These are phyloP conservation scores for Emmonsiellopsis sp. DNA, from an alignment of 2,329 filamentous ascomycete species.

Conservation along the genomic window DNA sequence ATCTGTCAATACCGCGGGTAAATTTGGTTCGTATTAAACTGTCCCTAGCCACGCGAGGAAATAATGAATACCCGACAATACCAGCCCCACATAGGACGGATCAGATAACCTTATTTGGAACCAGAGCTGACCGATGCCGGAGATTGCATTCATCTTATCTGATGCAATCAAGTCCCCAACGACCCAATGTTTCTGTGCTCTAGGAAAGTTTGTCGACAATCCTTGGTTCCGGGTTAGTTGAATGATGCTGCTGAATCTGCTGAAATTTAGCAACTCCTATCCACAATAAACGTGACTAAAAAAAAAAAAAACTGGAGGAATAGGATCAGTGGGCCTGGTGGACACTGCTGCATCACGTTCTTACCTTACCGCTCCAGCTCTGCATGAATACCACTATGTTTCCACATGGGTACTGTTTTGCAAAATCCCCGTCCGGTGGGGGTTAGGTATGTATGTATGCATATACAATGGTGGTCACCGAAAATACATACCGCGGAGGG, in stretches of 20 bases:
- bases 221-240: no score
- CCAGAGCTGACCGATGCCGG: not conserved
- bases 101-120: slow-evolving; percentile 2
- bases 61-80: not conserved
- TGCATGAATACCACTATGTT: no score
- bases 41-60: not conserved
- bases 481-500: not conserved
- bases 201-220: not conserved
- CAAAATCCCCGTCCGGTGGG: not conserved
- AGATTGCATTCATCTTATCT: slow-evolving; percentile 1
- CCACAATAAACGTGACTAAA: no score
- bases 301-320: no score
- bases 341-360: no score
- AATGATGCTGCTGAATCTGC: no score
- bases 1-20: not conserved
- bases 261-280: no score
- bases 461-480: not conserved
- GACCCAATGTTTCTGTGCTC: not conserved
- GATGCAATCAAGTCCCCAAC: not conserved
- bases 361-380: no score
- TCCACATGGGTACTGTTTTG: not conserved
- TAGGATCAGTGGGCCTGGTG: no score
- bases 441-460: not conserved
- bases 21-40: not conserved
- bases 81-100: slow-evolving; percentile 1